Evolutionary conservation across 371 early-diverging fungal species (phyloP), one percentile per base, ranked within the genome.

Genomic region (Saksenaea vasiformis): DNA sequence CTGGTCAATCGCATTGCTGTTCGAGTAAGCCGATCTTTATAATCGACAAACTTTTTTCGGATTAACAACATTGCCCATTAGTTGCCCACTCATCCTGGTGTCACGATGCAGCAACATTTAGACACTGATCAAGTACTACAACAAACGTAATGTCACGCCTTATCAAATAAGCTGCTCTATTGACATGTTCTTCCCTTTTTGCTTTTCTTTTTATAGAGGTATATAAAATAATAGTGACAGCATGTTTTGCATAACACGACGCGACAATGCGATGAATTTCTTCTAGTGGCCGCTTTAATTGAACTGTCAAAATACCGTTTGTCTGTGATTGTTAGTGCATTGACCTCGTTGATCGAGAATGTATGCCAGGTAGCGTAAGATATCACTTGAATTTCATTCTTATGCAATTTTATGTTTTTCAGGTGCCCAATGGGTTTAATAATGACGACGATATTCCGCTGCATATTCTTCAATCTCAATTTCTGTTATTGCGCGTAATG

Each of bases 381-480:
- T 19, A 24, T 36, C 4, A 8, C 17, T 10, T 39, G 17, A n/a
- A 14, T 22, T 53, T 35, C 55, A 56, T 51, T 47, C 22, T 19
- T 26, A 28, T 15, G 43, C 17, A n/a, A 10, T 47, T 7, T 53
- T 53, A 22, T 15, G 3, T 15, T 53, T n/a, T 22, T 10, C n/a
- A 47, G 22, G 10, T 19, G 0, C 24, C 51, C 7, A 22, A 8
- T 10, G 24, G 22, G 22, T 19, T 47, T 2, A 5, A 47, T 22
- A 22, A 8, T 11, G 83, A 82, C 56, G 83, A 82, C 8, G 58
- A 60, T 56, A 68, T 82, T 13, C 76, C 83, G 5, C 68, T 65
- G 57, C 82, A 87, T 58, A 65, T 80, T 51, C 70, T 87, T 64
- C 85, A 86, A 56, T 84, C 87, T 26, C 89, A 90, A 64, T 73